A percentile compares a stretch with the other conserved stretches of the same genome.
These are phyloP conservation scores for Raddia guianensis DNA, from an alignment of 176 grass and related monocot genomes.

Conservation along the genomic window DNA sequence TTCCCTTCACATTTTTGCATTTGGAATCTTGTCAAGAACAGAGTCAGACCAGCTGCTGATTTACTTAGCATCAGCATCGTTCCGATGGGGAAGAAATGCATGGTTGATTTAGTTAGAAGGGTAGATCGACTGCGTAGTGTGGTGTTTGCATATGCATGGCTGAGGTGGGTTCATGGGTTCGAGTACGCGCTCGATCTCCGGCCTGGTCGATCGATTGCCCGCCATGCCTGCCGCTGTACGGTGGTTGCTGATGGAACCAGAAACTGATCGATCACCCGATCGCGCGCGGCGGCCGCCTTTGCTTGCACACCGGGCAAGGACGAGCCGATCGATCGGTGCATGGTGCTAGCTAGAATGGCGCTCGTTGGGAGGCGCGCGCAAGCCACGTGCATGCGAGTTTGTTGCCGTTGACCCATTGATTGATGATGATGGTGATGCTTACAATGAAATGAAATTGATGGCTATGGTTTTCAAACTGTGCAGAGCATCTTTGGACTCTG, in stretches of 20 bases:
- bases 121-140: conserved; percentile 18
- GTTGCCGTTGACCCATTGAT: background rate
- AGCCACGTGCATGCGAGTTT: conserved; percentile 9
- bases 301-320: conserved; percentile 25
- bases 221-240: conserved; percentile 47
- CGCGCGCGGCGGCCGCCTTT: background rate
- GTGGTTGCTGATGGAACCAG: conserved; percentile 10
- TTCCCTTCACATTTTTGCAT: conserved; percentile 30
- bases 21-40: conserved; percentile 22
- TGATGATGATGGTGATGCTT: background rate
- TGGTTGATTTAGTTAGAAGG: background rate
- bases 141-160: conserved; percentile 45
- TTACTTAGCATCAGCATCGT: conserved; percentile 24
- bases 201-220: conserved; percentile 39
- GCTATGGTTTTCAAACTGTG: background rate
- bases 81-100: background rate
- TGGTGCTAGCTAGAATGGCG: background rate
- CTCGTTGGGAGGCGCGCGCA: background rate
- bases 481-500: background rate
- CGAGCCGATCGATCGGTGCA: background rate
- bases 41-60: background rate
- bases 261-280: background rate
- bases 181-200: background rate
- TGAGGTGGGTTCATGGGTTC: conserved; percentile 43
- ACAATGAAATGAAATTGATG: background rate